A percentile compares a stretch with the other conserved stretches of the same genome.
These are phyloP conservation scores for Marchantia paleacea DNA, from an alignment of 225 moss, liverwort and hornwort genomes.

Conservation along the genomic window DNA sequence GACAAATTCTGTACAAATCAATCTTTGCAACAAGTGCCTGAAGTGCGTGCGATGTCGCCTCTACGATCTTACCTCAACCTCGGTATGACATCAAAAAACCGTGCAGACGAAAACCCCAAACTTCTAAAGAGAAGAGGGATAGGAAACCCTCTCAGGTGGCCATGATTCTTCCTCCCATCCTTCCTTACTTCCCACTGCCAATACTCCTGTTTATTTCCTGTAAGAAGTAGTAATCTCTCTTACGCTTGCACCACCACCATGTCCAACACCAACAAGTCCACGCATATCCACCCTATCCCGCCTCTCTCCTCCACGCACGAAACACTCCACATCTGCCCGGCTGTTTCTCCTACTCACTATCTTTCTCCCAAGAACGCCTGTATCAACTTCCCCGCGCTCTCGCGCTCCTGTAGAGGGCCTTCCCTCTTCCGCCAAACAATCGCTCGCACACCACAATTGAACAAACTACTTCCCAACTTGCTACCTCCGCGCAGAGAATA, in stretches of 20 bases:
- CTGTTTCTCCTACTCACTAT: conserved; percentile 1
- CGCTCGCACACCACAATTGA: background rate
- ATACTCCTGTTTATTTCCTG: background rate
- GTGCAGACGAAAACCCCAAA: background rate
- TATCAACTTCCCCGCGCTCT: background rate
- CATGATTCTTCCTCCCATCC: conserved; percentile 1
- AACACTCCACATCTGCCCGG: conserved; percentile 18
- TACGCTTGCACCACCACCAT: background rate
- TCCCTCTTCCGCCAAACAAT: background rate
- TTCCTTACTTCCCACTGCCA: background rate
- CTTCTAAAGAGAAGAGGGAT: background rate
- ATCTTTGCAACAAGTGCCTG: background rate
- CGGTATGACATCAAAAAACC: background rate
- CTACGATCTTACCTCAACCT: background rate
- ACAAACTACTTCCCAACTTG: conserved; percentile 5
- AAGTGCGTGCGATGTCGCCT: background rate
- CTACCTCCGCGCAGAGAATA: conserved; percentile 1
- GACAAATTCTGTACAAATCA: background rate
- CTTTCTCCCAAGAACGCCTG: background rate
- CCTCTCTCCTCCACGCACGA: background rate
- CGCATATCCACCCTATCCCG: conserved; percentile 1
- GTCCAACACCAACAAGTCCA: conserved; percentile 1
- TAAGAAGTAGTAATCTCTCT: background rate
- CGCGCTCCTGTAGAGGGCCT: background rate
- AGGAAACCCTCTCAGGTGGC: background rate